A percentile compares a stretch with the other conserved stretches of the same genome.
Conservation (phyloP, 177 flowering plant genomes). For the Vitis hybrid region DNA sequence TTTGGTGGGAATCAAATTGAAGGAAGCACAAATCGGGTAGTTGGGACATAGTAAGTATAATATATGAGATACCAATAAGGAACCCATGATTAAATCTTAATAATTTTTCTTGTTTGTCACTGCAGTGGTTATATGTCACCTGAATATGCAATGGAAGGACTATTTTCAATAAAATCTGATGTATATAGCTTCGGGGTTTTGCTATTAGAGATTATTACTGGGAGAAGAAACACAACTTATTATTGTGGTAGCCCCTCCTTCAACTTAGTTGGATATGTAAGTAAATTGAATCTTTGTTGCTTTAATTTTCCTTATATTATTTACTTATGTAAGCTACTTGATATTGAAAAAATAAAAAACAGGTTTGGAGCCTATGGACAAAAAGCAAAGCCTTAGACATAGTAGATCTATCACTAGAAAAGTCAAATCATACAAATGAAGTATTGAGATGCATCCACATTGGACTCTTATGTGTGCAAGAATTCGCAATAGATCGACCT, state of each 20-base stretch:
- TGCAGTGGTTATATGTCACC: slow-evolving; percentile 28
- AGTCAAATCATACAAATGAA: slow-evolving; percentile 14
- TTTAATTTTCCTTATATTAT: too few relatives aligned
- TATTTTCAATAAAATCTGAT: slow-evolving; percentile 18
- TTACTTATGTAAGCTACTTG: too few relatives aligned
- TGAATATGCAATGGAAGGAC: slow-evolving; percentile 20
- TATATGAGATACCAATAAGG: too few relatives aligned
- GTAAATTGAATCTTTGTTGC: background rate
- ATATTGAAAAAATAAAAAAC: too few relatives aligned
- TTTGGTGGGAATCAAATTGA: slow-evolving; percentile 40
- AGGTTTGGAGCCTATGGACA: slow-evolving; percentile 33
- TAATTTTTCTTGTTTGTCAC: background rate
- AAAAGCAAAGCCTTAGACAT: slow-evolving; percentile 20
- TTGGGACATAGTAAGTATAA: slow-evolving; percentile 57
- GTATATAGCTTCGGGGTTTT: slow-evolving; percentile 22
- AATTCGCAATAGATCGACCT: slow-evolving; percentile 27
- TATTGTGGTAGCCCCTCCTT: background rate
- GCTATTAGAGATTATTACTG: slow-evolving; percentile 11
- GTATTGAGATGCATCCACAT: slow-evolving; percentile 32
- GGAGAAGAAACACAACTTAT: slow-evolving; percentile 6
- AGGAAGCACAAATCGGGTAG: slow-evolving; percentile 48
- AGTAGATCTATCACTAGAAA: slow-evolving; percentile 18
- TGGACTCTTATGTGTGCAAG: slow-evolving; percentile 45
- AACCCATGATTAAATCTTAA: too few relatives aligned
- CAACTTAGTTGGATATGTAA: slow-evolving; percentile 16